These are phyloP conservation scores for Linderina pennispora DNA, from an alignment of 192 early-diverging fungal species.

Conservation along the genomic window DNA sequence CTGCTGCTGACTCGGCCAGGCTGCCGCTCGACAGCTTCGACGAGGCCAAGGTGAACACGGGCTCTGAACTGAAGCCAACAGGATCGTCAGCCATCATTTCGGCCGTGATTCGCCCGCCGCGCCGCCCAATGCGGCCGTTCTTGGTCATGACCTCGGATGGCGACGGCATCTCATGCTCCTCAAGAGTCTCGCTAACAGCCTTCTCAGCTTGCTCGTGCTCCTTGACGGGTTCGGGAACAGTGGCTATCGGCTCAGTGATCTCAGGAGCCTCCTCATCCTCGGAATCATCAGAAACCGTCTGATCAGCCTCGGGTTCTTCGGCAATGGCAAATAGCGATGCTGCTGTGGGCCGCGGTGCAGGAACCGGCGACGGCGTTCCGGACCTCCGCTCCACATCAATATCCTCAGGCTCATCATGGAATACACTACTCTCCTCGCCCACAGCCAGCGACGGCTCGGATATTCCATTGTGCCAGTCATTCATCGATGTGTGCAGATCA, in stretches of 20 bases:
- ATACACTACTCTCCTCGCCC: background rate
- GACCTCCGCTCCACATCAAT: too few species aligned
- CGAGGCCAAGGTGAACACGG: constrained; percentile 8
- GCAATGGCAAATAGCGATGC: background rate
- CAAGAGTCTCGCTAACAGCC: too few species aligned
- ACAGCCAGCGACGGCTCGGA: background rate
- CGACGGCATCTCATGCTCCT: background rate
- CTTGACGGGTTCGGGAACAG: constrained; percentile 1
- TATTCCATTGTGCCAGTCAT: too few species aligned
- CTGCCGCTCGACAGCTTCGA: constrained; percentile 6
- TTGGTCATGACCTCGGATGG: constrained; percentile 1
- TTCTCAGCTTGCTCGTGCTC: background rate
- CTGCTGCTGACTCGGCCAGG: constrained; percentile 4
- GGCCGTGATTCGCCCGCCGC: constrained; percentile 30
- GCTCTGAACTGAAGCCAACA: background rate
- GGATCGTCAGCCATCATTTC: constrained; percentile 27
- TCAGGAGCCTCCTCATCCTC: constrained; percentile 1
- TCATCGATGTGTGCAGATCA: constrained; percentile 11
- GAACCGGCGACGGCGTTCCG: background rate
- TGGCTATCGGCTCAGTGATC: background rate
- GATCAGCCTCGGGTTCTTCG: background rate
- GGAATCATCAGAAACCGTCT: background rate
- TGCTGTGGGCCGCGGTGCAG: too few species aligned
- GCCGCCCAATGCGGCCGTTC: constrained; percentile 29
- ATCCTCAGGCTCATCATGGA: too few species aligned